Evolutionary conservation across 352 stramenopile species (phyloP).

Genomic region (Phytophthora parvispora): DNA sequence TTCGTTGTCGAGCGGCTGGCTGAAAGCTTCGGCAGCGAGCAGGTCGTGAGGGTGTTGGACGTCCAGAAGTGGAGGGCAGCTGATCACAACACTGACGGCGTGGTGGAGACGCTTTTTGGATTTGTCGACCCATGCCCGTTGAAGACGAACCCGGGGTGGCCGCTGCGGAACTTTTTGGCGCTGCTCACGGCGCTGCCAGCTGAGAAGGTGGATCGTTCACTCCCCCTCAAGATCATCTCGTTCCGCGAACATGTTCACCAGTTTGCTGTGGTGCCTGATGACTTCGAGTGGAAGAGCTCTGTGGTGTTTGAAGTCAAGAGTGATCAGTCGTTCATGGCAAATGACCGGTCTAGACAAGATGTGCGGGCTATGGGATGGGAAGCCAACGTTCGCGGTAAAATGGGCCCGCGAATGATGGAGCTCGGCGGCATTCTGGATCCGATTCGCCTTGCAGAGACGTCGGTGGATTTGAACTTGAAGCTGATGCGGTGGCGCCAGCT

Average conservation of each 20-base stretch:
- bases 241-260: conserved; percentile 84
- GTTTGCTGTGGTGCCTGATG: conserved; percentile 38
- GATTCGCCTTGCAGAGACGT: conserved; percentile 94
- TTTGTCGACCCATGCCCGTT: conserved; percentile 92
- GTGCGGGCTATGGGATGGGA: conserved; percentile 78
- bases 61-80: conserved; percentile 40
- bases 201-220: conserved; percentile 38
- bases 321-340: conserved; percentile 42
- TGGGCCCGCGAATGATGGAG: conserved; percentile 81
- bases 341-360: conserved; percentile 33
- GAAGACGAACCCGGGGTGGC: conserved; percentile 85
- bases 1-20: conserved; percentile 72
- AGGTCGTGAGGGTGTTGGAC: conserved; percentile 36
- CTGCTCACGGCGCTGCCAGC: conserved; percentile 55
- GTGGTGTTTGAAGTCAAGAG: conserved; percentile 68
- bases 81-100: neutral
- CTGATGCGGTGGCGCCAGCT: conserved; percentile 99
- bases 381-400: conserved; percentile 75
- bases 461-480: conserved; percentile 99
- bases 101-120: conserved; percentile 73
- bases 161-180: conserved; percentile 90
- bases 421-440: conserved; percentile 80
- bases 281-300: conserved; percentile 66
- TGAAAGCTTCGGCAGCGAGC: conserved; percentile 2
- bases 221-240: conserved; percentile 61